Evolutionary conservation across 768 basidiomycete species (phyloP).

Genomic region (Amanita pseudoporphyria): DNA sequence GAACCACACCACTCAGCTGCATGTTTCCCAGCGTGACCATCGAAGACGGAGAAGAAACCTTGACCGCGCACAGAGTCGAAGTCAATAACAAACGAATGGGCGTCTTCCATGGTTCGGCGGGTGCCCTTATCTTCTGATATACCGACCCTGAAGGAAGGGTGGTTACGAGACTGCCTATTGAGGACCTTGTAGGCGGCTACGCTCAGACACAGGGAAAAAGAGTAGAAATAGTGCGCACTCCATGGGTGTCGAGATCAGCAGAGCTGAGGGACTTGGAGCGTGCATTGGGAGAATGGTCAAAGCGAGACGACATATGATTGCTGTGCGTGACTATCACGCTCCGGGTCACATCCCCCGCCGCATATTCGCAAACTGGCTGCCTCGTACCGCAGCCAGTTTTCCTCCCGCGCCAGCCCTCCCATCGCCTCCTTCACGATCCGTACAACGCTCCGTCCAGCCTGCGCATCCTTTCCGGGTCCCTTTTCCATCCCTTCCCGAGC

Average conservation of each 20-base stretch:
- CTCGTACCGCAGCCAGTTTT: slow-evolving; percentile 81
- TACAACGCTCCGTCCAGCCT: slow-evolving; percentile 64
- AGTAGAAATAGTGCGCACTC: slow-evolving; percentile 36
- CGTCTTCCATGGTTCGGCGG: slow-evolving; percentile 93
- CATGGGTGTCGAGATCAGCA: slow-evolving; percentile 69
- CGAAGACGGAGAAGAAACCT: slow-evolving; percentile 97
- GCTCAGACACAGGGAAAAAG: slow-evolving; percentile 2
- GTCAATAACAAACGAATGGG: slow-evolving; percentile 93
- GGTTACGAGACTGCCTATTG: slow-evolving; percentile 65
- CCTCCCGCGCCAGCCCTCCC: slow-evolving; percentile 53
- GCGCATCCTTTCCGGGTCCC: slow-evolving; percentile 65
- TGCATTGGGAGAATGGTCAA: slow-evolving; percentile 62
- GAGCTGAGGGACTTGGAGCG: slow-evolving; percentile 74
- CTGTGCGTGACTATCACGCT: neutral
- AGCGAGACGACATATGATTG: slow-evolving; percentile 22
- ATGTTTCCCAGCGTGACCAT: slow-evolving; percentile 97
- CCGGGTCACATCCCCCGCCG: slow-evolving; percentile 57
- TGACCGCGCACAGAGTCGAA: slow-evolving; percentile 88
- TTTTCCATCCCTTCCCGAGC: slow-evolving; percentile 63
- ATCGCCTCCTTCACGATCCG: slow-evolving; percentile 69
- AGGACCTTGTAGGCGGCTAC: slow-evolving; percentile 30
- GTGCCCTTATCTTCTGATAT: slow-evolving; percentile 81
- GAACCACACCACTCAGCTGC: slow-evolving; percentile 98
- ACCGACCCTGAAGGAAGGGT: slow-evolving; percentile 60
- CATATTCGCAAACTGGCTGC: slow-evolving; percentile 76